Evolutionary conservation across 306 rosid species (phyloP).

Genomic region (Prunus davidiana): DNA sequence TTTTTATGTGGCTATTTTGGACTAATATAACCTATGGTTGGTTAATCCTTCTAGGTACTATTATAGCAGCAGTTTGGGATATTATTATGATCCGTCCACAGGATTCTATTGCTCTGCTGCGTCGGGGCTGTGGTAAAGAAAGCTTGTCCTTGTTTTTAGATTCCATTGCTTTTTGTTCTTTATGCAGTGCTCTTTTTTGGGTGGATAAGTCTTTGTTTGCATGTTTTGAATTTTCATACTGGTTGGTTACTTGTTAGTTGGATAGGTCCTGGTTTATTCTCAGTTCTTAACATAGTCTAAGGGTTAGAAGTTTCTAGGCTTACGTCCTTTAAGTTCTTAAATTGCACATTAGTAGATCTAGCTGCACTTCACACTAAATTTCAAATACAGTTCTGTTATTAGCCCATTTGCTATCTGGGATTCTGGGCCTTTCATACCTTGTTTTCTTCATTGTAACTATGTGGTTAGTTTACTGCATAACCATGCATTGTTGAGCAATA

Average conservation of each 20-base stretch:
- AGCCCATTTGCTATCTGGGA: too few relatives aligned
- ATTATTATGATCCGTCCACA: constrained; percentile 28
- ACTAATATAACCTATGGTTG: neutral
- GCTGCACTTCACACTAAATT: too few relatives aligned
- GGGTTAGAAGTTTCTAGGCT: neutral
- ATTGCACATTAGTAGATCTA: neutral
- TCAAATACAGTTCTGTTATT: too few relatives aligned
- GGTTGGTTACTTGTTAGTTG: neutral
- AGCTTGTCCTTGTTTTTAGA: neutral
- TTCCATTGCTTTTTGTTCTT: neutral
- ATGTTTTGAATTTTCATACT: neutral
- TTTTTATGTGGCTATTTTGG: neutral
- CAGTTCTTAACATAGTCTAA: neutral
- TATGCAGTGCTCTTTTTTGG: neutral
- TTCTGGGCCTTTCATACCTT: too few relatives aligned
- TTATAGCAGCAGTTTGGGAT: constrained; percentile 24
- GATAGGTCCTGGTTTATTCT: neutral
- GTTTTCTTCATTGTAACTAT: too few relatives aligned
- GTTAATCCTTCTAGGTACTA: constrained; percentile 14
- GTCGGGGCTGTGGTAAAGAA: constrained; percentile 20
- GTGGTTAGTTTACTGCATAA: too few relatives aligned
- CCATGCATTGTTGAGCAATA: too few relatives aligned
- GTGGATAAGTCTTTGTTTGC: neutral
- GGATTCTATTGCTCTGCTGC: constrained; percentile 29
- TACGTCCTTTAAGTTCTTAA: neutral